Conservation (phyloP, 352 stramenopile species). For the Phytophthora kernoviae region DNA sequence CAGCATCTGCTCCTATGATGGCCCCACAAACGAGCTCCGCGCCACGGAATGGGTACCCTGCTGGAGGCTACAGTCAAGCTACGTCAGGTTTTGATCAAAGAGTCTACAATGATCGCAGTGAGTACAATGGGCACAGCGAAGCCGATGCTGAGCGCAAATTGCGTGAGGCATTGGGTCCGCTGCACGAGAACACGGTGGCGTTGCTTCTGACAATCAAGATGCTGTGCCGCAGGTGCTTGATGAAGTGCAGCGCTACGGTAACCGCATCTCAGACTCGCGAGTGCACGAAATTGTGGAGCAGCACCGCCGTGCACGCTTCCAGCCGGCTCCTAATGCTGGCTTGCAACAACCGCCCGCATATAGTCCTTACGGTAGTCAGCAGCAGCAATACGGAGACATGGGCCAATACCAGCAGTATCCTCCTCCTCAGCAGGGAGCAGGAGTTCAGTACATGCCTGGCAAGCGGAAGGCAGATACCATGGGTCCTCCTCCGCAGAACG, state of each 20-base stretch:
- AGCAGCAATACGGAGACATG: conserved; percentile 41
- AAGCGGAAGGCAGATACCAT: conserved; percentile 54
- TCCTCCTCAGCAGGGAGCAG: conserved; percentile 35
- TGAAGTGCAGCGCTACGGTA: conserved; percentile 79
- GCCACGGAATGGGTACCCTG: conserved; percentile 26
- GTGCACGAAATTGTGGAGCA: conserved; percentile 82
- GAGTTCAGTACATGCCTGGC: conserved; percentile 30
- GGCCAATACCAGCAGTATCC: conserved; percentile 37
- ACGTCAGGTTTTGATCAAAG: conserved; percentile 24
- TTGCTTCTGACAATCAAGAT: conserved; percentile 72
- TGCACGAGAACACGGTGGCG: conserved; percentile 76
- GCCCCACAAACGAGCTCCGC: conserved; percentile 16
- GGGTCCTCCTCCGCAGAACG: conserved; percentile 27
- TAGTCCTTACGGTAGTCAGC: conserved; percentile 54
- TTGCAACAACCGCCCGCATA: conserved; percentile 31
- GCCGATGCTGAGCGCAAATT: conserved; percentile 66
- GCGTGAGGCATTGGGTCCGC: conserved; percentile 63
- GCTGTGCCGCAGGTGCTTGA: conserved; percentile 80
- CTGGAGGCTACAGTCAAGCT: conserved; percentile 26
- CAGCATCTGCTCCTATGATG: conserved; percentile 25
- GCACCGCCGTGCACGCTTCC: conserved; percentile 48
- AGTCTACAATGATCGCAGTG: conserved; percentile 28
- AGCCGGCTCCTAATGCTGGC: conserved; percentile 32
- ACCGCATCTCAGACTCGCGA: conserved; percentile 73
- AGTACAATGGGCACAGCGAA: conserved; percentile 40